Evolutionary conservation across 2,329 filamentous ascomycete species (phyloP), one percentile per base, ranked within the genome.

Genomic region (Xylaria multiplex): DNA sequence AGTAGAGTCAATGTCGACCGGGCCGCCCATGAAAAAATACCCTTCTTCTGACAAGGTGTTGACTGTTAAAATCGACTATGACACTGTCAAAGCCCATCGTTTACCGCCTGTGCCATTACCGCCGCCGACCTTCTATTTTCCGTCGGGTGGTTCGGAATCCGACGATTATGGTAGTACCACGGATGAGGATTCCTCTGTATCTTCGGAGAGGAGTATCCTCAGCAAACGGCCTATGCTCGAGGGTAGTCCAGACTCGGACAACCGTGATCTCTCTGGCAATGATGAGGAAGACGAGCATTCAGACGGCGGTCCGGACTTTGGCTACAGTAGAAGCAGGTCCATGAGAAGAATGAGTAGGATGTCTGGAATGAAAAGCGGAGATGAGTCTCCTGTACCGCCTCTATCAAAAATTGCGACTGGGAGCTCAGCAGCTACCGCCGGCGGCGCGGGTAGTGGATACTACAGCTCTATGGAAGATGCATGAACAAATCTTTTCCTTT

Each of bases 371-470:
- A 88, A 93, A 83, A 79, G 89, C 40, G 90, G 89, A 60, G 92
- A 94, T 73, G 83, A 85, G 62, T 90, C 93, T 27, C 91, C 94
- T 76, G 82, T 95, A 32, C 90, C 91, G 7, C 91, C 85, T 68
- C 83, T 95, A 69, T 92, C 96, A 73, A 95, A 92, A 48, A 91
- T 90, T 86, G 92, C 95, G 81, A 96, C 96, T 68, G 93, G 93
- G 68, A 96, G 96, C 82, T 92, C 93, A 1, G 76, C 90, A 30
- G 88, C 90, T 24, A 91, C 93, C 74, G 90, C 91, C 24, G 87
- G 87, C 73, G 89, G 88, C 43, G 91, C 93, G 79, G 86, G 87
- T 11, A 82, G 84, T 46, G 93, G 93, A 71, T 90, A 91, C n/a
- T 88, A 91, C 65, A 89, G 84, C 76, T 93, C 92, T 76, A 85